Percentiles rank a stretch among this genome's conserved stretches.
Conservation (phyloP, 768 basidiomycete genomes). For the Lanmaoa rubissima region DNA sequence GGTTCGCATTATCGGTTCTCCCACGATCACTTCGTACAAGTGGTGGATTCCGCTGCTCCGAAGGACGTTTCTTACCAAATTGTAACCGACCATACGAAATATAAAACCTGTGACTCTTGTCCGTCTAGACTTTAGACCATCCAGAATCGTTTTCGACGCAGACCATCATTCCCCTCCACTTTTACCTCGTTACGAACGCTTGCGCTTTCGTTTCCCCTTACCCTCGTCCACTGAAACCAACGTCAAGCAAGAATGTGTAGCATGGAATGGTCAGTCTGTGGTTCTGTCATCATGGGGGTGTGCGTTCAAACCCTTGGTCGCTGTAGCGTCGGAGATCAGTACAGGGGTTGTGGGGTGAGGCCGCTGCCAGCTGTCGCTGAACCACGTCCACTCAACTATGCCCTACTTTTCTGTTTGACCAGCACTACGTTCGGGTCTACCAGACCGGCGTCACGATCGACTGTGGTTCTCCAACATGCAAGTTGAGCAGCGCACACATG, state of each 20-base stretch:
- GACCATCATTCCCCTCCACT: neutral
- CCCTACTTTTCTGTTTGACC: neutral
- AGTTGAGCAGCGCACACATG: conserved; percentile 53
- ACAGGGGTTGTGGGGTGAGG: conserved; percentile 42
- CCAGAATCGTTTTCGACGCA: neutral
- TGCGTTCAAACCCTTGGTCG: conserved; percentile 9
- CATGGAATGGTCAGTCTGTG: conserved; percentile 50
- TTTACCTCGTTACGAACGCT: neutral
- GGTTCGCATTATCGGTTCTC: conserved; percentile 19
- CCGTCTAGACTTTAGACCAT: neutral
- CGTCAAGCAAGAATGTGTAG: conserved; percentile 44
- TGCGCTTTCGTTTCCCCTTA: neutral
- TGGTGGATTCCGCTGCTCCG: conserved; percentile 30
- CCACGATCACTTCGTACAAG: conserved; percentile 35
- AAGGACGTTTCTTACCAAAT: conserved; percentile 33
- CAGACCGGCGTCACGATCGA: conserved; percentile 60
- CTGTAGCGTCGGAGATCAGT: conserved; percentile 40
- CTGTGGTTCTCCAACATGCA: conserved; percentile 51
- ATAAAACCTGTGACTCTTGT: conserved; percentile 27
- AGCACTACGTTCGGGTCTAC: conserved; percentile 67
- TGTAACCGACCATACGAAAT: conserved; percentile 18
- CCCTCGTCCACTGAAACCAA: conserved; percentile 2
- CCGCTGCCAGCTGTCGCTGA: neutral
- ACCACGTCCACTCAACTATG: conserved; percentile 2
- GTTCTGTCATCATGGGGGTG: neutral